Percentiles rank a stretch among this genome's conserved stretches.
Conservation (phyloP, 129 eudicot species). For the Daucus carota region DH1_v3.0 NC_030382.2:31772001-31772500, state of each 20-base stretch:
- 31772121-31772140: conserved; percentile 93
- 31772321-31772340: conserved; percentile 77
- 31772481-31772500: background rate
- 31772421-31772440: background rate
- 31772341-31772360: conserved; percentile 82
- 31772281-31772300: conserved; percentile 51
- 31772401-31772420: conserved; percentile 7
- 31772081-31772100: conserved; percentile 96
- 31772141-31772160: conserved; percentile 57
- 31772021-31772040: conserved; percentile 92
- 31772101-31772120: conserved; percentile 78
- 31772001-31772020: conserved; percentile 98
- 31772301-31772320: conserved; percentile 30
- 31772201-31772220: conserved; percentile 39
- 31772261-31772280: conserved; percentile 45
- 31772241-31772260: conserved; percentile 30
- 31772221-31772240: conserved; percentile 52
- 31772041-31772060: conserved; percentile 99
- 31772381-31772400: conserved; percentile 60
- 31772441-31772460: background rate
- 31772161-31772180: conserved; percentile 64
- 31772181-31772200: conserved; percentile 40
- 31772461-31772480: background rate
- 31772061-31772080: conserved; percentile 95
- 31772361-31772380: conserved; percentile 96